Evolutionary conservation across 2,329 filamentous ascomycete genomes (phyloP), one percentile per base, ranked within the genome.

Genomic region (Capronia epimyces): DNA sequence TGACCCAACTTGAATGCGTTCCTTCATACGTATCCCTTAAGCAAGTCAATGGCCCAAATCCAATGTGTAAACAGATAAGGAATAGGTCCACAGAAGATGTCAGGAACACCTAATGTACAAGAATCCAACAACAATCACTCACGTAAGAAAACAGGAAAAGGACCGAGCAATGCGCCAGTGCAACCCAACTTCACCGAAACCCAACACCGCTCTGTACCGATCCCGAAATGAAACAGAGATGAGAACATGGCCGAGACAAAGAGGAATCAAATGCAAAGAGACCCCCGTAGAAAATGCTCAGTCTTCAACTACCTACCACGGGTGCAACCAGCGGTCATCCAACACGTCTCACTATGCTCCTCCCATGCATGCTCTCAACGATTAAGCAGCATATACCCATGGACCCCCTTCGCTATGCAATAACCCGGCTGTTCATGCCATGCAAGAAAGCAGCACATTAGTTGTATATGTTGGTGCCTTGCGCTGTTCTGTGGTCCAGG

Each of bases 401-500:
- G 29, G 29, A n/a, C 41, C 32, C 32, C 40, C 21, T 32, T 41
- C 53, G 53, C 53, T 56, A 56, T 56, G 53, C 53, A 56, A 36
- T 45, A 34, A 39, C 25, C 34, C n/a, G 20, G 21, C 25, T 16
- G 18, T 43, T 41, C 46, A 36, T 34, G 37, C 21, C 44, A 54
- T 54, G 43, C 29, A 37, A 22, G 15, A 46, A 49, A 47, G 36
- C n/a, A 49, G 50, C 18, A 50, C 42, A 43, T 29, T 47, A 47
- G 52, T 37, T 50, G 54, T 51, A 40, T 48, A 49, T 46, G 43
- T 40, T 44, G 39, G 16, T 56, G 44, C 49, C 49, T 37, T 56
- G 54, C 41, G 44, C 54, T 53, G 54, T 56, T 41, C 54, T 56
- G 54, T 56, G 46, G 27, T 56, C 54, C 54, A 53, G 32, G 42